Evolutionary conservation across 352 stramenopile genomes (phyloP).

Genomic region (Phytophthora lateralis): DNA sequence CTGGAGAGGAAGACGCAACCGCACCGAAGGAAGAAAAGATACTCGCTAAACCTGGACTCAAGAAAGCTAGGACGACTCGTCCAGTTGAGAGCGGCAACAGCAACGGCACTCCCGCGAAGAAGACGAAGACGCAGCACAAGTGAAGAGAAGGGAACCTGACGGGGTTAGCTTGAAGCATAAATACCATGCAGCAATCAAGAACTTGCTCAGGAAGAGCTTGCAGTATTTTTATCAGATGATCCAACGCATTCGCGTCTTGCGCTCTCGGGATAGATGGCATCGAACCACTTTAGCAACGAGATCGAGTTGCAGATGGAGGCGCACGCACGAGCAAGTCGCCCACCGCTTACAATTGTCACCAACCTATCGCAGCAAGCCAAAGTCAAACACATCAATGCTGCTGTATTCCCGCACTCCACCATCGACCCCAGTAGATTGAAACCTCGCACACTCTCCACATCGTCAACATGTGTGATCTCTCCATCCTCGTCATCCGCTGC

Average conservation of each 20-base stretch:
- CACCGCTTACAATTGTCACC: constrained; percentile 28
- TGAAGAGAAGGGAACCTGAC: constrained; percentile 3
- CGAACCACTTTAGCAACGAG: constrained; percentile 3
- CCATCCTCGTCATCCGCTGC: constrained; percentile 4
- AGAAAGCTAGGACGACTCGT: constrained; percentile 17
- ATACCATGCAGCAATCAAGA: constrained; percentile 12
- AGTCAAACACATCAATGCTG: constrained; percentile 6
- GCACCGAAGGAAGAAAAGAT: constrained; percentile 11
- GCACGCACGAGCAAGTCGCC: constrained; percentile 8
- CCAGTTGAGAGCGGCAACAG: constrained; percentile 10
- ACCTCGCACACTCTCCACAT: constrained; percentile 12
- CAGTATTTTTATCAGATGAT: constrained; percentile 30
- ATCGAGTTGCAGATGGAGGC: constrained; percentile 25
- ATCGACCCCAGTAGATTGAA: constrained; percentile 8
- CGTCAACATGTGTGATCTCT: constrained; percentile 21
- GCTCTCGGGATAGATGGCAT: background rate
- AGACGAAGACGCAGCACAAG: constrained; percentile 27
- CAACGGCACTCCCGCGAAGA: constrained; percentile 21
- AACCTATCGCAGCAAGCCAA: constrained; percentile 21
- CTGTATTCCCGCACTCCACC: constrained; percentile 8
- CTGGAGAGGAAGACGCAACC: background rate
- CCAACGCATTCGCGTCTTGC: background rate
- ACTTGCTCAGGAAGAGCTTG: constrained; percentile 2
- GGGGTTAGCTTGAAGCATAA: constrained; percentile 11
- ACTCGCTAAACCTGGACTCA: constrained; percentile 8